Conservation (phyloP, 176 grass and related monocot genomes). For the Oryza glumipatula region DNA sequence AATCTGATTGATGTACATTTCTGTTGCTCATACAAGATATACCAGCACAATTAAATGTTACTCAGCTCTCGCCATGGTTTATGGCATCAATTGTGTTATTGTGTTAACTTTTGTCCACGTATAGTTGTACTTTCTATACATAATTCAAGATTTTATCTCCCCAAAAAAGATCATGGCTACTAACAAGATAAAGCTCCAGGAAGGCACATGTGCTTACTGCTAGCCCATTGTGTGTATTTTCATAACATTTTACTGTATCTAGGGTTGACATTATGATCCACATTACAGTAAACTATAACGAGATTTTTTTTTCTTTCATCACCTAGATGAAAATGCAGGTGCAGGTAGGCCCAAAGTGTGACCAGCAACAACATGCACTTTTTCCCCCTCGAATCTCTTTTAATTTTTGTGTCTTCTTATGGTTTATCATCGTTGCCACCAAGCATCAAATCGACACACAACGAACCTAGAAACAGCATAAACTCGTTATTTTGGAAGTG, state of each 20-base stretch:
- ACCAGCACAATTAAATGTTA: not conserved
- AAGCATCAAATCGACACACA: not conserved
- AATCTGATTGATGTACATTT: not conserved
- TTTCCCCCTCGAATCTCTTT: no score
- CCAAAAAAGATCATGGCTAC: not conserved
- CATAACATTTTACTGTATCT: not conserved
- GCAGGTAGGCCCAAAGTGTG: no score
- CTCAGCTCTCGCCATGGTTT: not conserved
- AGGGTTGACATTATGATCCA: not conserved
- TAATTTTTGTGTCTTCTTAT: not conserved
- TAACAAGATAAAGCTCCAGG: no score
- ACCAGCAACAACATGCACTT: not conserved
- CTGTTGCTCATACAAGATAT: not conserved
- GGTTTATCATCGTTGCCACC: not conserved
- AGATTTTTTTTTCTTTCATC: not conserved
- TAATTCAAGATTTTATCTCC: not conserved
- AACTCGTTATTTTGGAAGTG: not conserved
- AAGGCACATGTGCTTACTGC: no score
- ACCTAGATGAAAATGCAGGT: no score
- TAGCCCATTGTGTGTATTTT: not conserved
- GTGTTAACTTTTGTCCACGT: not conserved
- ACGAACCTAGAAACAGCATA: not conserved
- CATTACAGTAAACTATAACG: not conserved
- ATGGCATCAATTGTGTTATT: not conserved
- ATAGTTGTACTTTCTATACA: not conserved